Conservation (phyloP, 2,329 filamentous ascomycete species). For the Cordyceps fumosorosea region DNA sequence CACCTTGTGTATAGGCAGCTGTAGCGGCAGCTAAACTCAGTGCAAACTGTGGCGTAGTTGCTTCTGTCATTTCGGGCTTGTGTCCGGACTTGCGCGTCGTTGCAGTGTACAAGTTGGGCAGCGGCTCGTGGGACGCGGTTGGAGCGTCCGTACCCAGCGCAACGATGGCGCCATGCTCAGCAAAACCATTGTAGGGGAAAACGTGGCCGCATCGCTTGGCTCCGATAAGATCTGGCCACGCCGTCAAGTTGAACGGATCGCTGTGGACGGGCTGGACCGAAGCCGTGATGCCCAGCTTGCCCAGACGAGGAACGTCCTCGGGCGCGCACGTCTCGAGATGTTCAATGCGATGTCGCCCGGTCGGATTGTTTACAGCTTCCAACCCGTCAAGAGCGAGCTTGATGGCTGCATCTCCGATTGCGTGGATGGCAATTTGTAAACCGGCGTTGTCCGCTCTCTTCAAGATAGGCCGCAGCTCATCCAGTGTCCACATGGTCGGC, state of each 20-base stretch:
- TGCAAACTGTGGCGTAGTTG: constrained; percentile 44
- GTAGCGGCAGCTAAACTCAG: constrained; percentile 44
- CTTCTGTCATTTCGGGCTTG: constrained; percentile 30
- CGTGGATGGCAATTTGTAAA: constrained; percentile 55
- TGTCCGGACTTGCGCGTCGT: constrained; percentile 45
- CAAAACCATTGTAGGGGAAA: constrained; percentile 54
- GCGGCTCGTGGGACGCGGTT: constrained; percentile 44
- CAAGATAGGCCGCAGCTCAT: constrained; percentile 48
- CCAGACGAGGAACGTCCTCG: constrained; percentile 49
- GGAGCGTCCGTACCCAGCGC: constrained; percentile 51
- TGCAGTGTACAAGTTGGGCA: constrained; percentile 48
- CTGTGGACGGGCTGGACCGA: constrained; percentile 50
- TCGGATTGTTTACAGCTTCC: constrained; percentile 32
- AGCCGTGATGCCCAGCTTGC: constrained; percentile 49
- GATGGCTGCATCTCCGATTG: constrained; percentile 56
- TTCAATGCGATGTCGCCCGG: constrained; percentile 52
- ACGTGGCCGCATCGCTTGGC: constrained; percentile 44
- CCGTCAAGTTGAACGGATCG: constrained; percentile 48
- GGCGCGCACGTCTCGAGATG: constrained; percentile 53
- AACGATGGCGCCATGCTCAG: constrained; percentile 40
- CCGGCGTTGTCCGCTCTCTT: constrained; percentile 43
- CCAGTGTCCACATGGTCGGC: constrained; percentile 47
- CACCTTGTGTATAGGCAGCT: constrained; percentile 42
- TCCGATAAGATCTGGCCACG: constrained; percentile 49
- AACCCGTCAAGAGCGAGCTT: constrained; percentile 49